Evolutionary conservation across 2,329 filamentous ascomycete species (phyloP).

Genomic region (Clathrospora elynae): DNA sequence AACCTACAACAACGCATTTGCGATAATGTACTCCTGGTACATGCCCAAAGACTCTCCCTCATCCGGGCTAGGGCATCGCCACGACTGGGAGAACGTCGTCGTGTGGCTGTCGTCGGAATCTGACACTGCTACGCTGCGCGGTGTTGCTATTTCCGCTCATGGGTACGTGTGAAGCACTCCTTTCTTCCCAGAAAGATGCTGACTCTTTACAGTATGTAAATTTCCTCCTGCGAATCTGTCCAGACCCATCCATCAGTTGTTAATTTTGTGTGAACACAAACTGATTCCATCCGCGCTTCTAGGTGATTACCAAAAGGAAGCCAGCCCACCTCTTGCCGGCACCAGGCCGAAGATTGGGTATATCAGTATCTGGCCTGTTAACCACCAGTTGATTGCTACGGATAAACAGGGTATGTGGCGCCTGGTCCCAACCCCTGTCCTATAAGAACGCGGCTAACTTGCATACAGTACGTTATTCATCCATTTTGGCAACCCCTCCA

Average conservation of each 20-base stretch:
- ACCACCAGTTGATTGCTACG: conserved; percentile 55
- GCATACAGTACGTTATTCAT: too few relatives aligned
- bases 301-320: conserved; percentile 50
- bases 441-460: too few relatives aligned
- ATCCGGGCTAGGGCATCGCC: conserved; percentile 56
- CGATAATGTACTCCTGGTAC: conserved; percentile 61
- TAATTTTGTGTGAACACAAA: too few relatives aligned
- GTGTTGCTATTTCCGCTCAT: conserved; percentile 60
- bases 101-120: conserved; percentile 56
- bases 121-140: conserved; percentile 51
- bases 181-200: conserved; percentile 56
- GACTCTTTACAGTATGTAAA: too few relatives aligned
- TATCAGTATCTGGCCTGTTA: conserved; percentile 54
- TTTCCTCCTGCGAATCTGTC: too few relatives aligned
- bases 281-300: too few relatives aligned
- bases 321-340: conserved; percentile 44
- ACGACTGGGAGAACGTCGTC: conserved; percentile 63
- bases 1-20: conserved; percentile 52
- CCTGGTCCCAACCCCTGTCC: too few relatives aligned
- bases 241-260: too few relatives aligned
- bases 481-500: too few relatives aligned
- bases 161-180: too few relatives aligned
- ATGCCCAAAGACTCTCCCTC: conserved; percentile 57
- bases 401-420: too few relatives aligned
- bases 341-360: conserved; percentile 57